These are phyloP conservation scores for Yamagishiella unicocca DNA, from an alignment of 139 green algal species.

Conservation along the genomic window DNA sequence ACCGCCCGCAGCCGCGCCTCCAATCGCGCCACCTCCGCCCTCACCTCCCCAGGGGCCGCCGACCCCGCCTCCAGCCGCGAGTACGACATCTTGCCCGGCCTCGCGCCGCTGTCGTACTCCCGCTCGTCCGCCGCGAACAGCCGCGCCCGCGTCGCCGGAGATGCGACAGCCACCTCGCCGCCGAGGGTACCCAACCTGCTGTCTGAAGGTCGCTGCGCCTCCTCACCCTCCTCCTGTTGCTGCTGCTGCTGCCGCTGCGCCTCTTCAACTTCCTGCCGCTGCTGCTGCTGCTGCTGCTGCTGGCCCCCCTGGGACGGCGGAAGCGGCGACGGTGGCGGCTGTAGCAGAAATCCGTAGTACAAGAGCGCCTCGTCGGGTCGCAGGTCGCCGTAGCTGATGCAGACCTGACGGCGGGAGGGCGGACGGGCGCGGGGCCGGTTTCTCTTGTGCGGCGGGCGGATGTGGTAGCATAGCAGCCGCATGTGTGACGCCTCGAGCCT, in stretches of 20 bases:
- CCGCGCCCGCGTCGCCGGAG: background rate
- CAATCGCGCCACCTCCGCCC: background rate
- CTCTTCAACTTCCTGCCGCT: background rate
- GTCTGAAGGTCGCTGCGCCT: too few species aligned
- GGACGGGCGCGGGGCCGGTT: background rate
- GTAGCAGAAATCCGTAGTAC: conserved; percentile 37
- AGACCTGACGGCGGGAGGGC: conserved; percentile 9
- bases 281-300: background rate
- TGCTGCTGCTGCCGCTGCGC: too few species aligned
- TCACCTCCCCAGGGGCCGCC: background rate
- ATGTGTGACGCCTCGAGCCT: too few species aligned
- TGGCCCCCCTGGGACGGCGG: background rate
- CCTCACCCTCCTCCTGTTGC: too few species aligned
- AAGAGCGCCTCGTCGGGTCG: conserved; percentile 31
- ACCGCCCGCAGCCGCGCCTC: background rate
- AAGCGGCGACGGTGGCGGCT: background rate
- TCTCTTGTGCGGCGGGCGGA: background rate
- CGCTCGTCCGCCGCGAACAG: background rate
- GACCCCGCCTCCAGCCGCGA: background rate
- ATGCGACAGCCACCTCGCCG: background rate
- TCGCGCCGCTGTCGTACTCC: background rate
- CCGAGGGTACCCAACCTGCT: too few species aligned
- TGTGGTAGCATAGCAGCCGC: too few species aligned
- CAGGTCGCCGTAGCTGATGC: conserved; percentile 45
- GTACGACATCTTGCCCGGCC: conserved; percentile 18